Conservation (phyloP, 2,329 filamentous ascomycete species). For the Colletotrichum cuscutae region DNA sequence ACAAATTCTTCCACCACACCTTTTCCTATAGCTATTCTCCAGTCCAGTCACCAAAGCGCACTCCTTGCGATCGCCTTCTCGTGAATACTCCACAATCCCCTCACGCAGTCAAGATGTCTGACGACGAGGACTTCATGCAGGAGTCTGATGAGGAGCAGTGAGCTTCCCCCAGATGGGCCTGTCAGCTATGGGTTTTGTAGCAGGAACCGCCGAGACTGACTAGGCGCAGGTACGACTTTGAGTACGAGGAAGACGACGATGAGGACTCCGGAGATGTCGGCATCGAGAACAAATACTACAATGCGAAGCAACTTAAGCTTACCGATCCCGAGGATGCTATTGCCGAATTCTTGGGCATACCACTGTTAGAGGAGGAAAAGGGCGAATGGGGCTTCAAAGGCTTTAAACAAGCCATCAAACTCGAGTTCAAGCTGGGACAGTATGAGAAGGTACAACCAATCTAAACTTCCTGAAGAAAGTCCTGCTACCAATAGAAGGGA, state of each 20-base stretch:
- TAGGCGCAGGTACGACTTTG: slow-evolving; percentile 82
- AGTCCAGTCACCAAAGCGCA: neutral
- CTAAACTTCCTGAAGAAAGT: neutral
- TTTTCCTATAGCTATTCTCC: neutral
- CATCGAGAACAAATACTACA: slow-evolving; percentile 99
- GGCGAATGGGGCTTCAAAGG: slow-evolving; percentile 99
- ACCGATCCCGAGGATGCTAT: slow-evolving; percentile 90
- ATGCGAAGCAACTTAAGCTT: slow-evolving; percentile 95
- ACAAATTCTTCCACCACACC: neutral
- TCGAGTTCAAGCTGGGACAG: slow-evolving; percentile 91
- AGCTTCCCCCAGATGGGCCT: slow-evolving; percentile 22
- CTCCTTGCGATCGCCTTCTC: neutral
- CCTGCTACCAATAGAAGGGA: neutral
- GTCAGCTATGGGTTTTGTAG: neutral
- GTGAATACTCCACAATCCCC: too few relatives aligned
- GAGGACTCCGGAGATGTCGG: slow-evolving; percentile 90
- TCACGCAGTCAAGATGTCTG: slow-evolving; percentile 54
- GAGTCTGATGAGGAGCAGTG: slow-evolving; percentile 59
- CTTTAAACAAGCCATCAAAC: slow-evolving; percentile 96
- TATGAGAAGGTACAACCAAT: slow-evolving; percentile 75
- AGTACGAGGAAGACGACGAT: slow-evolving; percentile 94
- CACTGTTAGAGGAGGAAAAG: slow-evolving; percentile 86
- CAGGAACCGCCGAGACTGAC: slow-evolving; percentile 30
- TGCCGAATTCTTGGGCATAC: slow-evolving; percentile 90
- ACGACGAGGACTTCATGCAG: slow-evolving; percentile 62